Conservation (phyloP, 768 basidiomycete species). For the Chlorophyllum brunneum region DNA sequence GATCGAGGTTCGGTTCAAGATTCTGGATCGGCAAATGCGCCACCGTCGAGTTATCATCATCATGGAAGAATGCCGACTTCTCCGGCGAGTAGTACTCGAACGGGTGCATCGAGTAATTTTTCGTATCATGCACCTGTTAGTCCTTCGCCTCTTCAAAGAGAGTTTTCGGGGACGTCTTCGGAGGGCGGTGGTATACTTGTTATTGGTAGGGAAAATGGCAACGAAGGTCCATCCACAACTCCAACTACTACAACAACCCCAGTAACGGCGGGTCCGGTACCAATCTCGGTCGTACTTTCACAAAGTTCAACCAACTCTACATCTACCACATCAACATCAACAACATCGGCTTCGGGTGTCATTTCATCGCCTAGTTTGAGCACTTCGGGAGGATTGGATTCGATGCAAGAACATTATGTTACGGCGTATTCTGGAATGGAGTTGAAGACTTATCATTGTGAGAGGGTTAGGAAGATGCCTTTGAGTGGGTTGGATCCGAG, state of each 20-base stretch:
- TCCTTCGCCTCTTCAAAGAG: too few species aligned
- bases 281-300: conserved; percentile 2
- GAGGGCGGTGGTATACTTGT: too few species aligned
- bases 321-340: conserved; percentile 17
- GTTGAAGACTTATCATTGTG: conserved; percentile 91
- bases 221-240: too few species aligned
- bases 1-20: background rate
- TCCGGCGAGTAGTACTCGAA: conserved; percentile 44
- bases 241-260: background rate
- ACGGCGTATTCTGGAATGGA: conserved; percentile 70
- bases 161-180: too few species aligned
- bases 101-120: conserved; percentile 44
- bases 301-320: conserved; percentile 17
- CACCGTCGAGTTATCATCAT: conserved; percentile 9
- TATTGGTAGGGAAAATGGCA: too few species aligned
- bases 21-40: conserved; percentile 14
- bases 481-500: conserved; percentile 89
- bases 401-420: conserved; percentile 58
- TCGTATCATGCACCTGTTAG: conserved; percentile 46
- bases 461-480: conserved; percentile 94
- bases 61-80: conserved; percentile 41
- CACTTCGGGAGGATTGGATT: conserved; percentile 40
- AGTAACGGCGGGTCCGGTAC: background rate
- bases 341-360: conserved; percentile 7
- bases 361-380: too few species aligned